These are phyloP conservation scores for Cucumis hystrix DNA, from an alignment of 306 rosid genomes.

Conservation along the genomic window DNA sequence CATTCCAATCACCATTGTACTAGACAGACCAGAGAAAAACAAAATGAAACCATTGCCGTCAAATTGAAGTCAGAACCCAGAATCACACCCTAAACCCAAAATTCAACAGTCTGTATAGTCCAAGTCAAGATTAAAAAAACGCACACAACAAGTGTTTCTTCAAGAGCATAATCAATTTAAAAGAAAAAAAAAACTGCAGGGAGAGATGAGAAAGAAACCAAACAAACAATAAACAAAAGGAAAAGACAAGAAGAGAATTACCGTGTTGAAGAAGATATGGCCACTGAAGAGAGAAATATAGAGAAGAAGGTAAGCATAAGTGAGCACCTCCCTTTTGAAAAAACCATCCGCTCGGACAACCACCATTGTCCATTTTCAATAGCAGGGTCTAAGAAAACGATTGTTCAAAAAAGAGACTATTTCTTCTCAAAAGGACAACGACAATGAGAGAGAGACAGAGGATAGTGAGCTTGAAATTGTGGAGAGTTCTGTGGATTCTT, in stretches of 20 bases:
- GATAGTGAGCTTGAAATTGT: too few species aligned
- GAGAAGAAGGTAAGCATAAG: constrained; percentile 79
- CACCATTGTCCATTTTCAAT: constrained; percentile 35
- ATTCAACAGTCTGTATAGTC: not conserved
- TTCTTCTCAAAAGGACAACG: too few species aligned
- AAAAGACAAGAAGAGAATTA: not conserved
- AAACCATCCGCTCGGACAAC: constrained; percentile 29
- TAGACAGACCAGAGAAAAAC: not conserved
- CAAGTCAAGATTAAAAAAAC: not conserved
- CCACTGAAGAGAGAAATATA: constrained; percentile 94
- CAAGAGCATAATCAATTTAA: not conserved
- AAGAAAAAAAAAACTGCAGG: too few species aligned
- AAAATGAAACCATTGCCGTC: not conserved
- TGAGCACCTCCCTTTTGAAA: constrained; percentile 32
- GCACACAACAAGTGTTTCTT: not conserved
- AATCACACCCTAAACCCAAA: not conserved
- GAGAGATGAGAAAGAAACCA: not conserved
- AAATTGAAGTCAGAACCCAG: not conserved
- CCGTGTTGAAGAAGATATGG: constrained; percentile 99
- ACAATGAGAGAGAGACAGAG: too few species aligned
- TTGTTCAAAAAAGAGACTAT: not conserved
- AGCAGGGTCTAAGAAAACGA: not conserved
- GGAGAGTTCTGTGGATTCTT: too few species aligned
- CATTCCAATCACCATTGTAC: not conserved
- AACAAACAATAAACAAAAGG: not conserved